These are phyloP conservation scores for Penicillium paxilli DNA, from an alignment of 495 filamentous ascomycete genomes.

Conservation along the genomic window DNA sequence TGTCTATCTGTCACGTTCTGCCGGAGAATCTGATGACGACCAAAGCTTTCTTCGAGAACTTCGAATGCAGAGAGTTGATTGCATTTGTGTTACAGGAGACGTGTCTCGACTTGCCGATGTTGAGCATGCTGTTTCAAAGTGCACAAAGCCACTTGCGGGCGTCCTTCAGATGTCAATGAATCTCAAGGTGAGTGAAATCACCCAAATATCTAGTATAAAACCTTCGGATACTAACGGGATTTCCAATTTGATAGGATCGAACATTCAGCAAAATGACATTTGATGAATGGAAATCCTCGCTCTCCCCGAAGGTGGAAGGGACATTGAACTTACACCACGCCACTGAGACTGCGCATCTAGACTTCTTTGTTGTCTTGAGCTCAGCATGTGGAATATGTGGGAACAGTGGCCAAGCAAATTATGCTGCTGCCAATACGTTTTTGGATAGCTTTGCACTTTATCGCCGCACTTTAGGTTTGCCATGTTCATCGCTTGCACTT, in stretches of 20 bases:
- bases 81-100: not conserved
- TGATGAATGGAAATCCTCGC: not conserved
- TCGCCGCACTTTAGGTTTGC: constrained; percentile 10
- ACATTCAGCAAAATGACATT: not conserved
- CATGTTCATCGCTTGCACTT: constrained; percentile 1
- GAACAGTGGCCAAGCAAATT: constrained; percentile 22
- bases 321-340: constrained; percentile 6
- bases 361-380: constrained; percentile 14
- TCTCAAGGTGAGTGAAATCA: not conserved
- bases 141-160: not conserved
- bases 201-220: not conserved
- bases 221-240: not conserved
- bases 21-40: constrained; percentile 6
- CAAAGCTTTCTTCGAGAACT: constrained; percentile 1
- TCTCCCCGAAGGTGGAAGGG: not conserved
- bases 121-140: not conserved
- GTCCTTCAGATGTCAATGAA: constrained; percentile 3
- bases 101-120: constrained; percentile 1
- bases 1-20: constrained; percentile 41
- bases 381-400: constrained; percentile 21
- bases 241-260: not conserved
- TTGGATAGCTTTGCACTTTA: constrained; percentile 25
- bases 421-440: constrained; percentile 28
- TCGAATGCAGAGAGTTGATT: not conserved
- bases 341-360: not conserved